These are phyloP conservation scores for Metarhizium album DNA, from an alignment of 2,329 filamentous ascomycete species.

Conservation along the genomic window DNA sequence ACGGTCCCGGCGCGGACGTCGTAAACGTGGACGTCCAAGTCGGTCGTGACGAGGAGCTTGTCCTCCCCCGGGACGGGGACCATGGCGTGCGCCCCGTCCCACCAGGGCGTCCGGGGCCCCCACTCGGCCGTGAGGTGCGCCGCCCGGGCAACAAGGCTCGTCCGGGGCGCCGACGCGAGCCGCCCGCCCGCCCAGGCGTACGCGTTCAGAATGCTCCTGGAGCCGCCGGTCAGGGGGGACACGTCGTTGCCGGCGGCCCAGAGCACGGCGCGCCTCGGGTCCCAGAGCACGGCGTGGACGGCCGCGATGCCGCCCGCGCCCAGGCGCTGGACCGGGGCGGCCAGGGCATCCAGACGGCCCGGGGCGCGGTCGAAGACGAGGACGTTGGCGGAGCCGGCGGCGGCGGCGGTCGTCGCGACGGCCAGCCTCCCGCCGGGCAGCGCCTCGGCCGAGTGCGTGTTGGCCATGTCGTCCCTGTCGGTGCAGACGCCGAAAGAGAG, in stretches of 20 bases:
- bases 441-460: constrained; percentile 2
- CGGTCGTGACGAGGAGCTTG: constrained; percentile 2
- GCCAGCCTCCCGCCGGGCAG: constrained; percentile 1
- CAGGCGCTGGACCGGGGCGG: background rate
- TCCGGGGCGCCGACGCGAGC: background rate
- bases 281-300: constrained; percentile 2
- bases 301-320: background rate
- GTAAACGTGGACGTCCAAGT: constrained; percentile 1
- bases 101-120: background rate
- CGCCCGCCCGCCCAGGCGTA: background rate
- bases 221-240: background rate
- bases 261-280: background rate
- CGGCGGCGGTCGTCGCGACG: constrained; percentile 1
- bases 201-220: background rate
- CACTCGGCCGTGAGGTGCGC: constrained; percentile 1
- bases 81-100: constrained; percentile 2
- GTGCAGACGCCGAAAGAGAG: constrained; percentile 2
- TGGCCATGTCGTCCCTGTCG: background rate
- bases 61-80: background rate
- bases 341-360: background rate
- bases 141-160: too few relatives aligned
- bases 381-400: background rate
- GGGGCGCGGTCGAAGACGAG: background rate
- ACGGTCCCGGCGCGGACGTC: background rate
- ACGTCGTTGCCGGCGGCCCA: constrained; percentile 1